A percentile compares a stretch with the other conserved stretches of the same genome.
phyloP scores from a whole-genome alignment of 192 early-diverging fungal genomes.

The Pilobolus umbonatus region DNA sequence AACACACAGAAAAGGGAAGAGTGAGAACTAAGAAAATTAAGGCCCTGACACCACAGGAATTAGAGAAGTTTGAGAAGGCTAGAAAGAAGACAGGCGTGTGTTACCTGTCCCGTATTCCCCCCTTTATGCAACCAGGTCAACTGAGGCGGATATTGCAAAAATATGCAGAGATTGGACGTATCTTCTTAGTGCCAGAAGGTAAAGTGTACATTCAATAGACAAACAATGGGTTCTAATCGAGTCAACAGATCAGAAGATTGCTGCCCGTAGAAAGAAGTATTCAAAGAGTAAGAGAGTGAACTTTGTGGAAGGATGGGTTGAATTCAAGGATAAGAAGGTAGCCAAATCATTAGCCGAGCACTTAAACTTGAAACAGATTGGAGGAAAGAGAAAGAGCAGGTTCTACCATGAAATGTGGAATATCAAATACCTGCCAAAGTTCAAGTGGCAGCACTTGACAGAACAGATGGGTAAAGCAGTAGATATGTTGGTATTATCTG shows the following conservation, averaged over 20 bases:
- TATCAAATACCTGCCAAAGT: conserved; percentile 91
- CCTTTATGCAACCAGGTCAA: conserved; percentile 86
- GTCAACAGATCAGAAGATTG: conserved; percentile 45
- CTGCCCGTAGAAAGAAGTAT: conserved; percentile 81
- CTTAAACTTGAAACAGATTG: conserved; percentile 82
- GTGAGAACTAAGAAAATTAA: conserved; percentile 41
- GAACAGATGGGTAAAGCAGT: conserved; percentile 90
- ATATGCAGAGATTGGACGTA: conserved; percentile 74
- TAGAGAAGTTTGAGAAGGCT: conserved; percentile 60
- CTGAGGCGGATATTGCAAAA: conserved; percentile 69
- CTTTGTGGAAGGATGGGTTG: conserved; percentile 95
- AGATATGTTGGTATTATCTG: too few relatives aligned
- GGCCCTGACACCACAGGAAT: conserved; percentile 53
- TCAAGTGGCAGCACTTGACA: conserved; percentile 95
- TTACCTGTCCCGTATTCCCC: conserved; percentile 89
- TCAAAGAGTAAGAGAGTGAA: conserved; percentile 79
- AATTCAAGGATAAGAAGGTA: conserved; percentile 90
- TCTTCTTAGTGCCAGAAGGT: conserved; percentile 88
- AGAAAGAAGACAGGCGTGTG: conserved; percentile 79
- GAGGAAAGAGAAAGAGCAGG: conserved; percentile 76
- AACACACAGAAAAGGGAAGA: conserved; percentile 3
- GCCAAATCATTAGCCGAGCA: conserved; percentile 70
- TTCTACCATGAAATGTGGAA: conserved; percentile 98
- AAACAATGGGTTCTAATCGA: background rate
- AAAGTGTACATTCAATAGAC: background rate